Percentiles rank a stretch among this genome's conserved stretches.
Evolutionary conservation across 306 rosid genomes (phyloP).

Genomic region (Ammopiptanthus mongolicus): DNA sequence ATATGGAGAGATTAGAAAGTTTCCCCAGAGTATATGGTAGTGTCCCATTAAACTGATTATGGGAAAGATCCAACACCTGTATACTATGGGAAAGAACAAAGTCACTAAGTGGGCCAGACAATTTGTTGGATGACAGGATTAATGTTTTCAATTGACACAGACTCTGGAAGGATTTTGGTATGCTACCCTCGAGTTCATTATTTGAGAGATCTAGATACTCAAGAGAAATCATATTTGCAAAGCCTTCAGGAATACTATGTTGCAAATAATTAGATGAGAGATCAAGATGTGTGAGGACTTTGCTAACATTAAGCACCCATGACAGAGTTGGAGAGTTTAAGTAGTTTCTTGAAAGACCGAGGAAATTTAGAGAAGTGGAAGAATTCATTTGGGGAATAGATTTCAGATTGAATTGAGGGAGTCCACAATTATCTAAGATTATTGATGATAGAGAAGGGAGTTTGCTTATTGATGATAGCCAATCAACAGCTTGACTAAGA

Average conservation of each 20-base stretch:
- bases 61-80: neutral
- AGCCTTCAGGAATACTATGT: too few relatives aligned
- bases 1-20: conserved; percentile 5
- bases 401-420: neutral
- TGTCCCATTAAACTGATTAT: neutral
- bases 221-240: too few relatives aligned
- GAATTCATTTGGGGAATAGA: neutral
- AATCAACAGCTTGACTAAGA: neutral
- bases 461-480: conserved; percentile 1
- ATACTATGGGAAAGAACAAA: conserved; percentile 18
- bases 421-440: neutral
- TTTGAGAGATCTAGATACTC: neutral
- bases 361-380: conserved; percentile 3
- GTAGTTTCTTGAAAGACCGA: neutral
- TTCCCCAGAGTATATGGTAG: neutral
- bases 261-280: too few relatives aligned
- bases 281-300: too few relatives aligned
- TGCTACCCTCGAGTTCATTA: conserved; percentile 23
- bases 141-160: conserved; percentile 10
- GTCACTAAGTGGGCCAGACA: conserved; percentile 18
- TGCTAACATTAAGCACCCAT: conserved; percentile 9
- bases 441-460: neutral
- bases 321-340: neutral
- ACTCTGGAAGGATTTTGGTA: conserved; percentile 6
- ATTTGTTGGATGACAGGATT: neutral